Evolutionary conservation across 179 eudicot species (phyloP).

Genomic region (Heliamphora pulchella): DNA sequence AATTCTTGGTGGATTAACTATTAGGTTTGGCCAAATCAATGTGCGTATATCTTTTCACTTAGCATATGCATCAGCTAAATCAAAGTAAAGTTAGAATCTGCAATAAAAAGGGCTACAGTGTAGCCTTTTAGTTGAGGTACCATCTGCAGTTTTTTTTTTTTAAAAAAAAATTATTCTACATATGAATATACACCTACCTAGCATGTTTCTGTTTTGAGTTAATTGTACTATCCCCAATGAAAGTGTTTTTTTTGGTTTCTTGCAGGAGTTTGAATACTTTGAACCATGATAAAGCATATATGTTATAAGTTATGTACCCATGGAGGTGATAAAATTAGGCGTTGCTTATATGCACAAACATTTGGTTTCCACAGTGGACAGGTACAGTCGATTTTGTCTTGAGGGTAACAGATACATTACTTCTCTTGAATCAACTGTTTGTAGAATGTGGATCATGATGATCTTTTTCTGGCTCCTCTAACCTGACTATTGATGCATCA

Average conservation of each 20-base stretch:
- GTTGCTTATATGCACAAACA: constrained; percentile 28
- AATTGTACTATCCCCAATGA: neutral
- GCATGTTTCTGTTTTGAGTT: neutral
- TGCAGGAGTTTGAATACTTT: constrained; percentile 8
- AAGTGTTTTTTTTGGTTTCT: constrained; percentile 18
- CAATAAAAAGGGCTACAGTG: too few relatives aligned
- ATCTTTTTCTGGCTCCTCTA: neutral
- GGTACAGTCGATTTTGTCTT: constrained; percentile 29
- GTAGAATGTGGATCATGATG: neutral
- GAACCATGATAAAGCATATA: constrained; percentile 49
- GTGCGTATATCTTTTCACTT: too few relatives aligned
- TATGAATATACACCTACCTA: too few relatives aligned
- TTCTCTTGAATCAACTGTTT: neutral
- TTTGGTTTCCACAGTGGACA: constrained; percentile 46
- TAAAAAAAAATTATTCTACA: too few relatives aligned
- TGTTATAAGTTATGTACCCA: constrained; percentile 25
- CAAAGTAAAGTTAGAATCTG: too few relatives aligned
- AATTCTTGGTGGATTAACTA: too few relatives aligned
- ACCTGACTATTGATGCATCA: neutral
- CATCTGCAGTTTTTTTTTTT: too few relatives aligned
- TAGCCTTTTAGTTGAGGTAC: too few relatives aligned
- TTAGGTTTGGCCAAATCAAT: too few relatives aligned
- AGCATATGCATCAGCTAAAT: too few relatives aligned
- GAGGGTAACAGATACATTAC: neutral
- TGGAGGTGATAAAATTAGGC: constrained; percentile 38